Evolutionary conservation across 2,329 filamentous ascomycete genomes (phyloP), one percentile per base, ranked within the genome.

Genomic region (Beauveria varroae): DNA sequence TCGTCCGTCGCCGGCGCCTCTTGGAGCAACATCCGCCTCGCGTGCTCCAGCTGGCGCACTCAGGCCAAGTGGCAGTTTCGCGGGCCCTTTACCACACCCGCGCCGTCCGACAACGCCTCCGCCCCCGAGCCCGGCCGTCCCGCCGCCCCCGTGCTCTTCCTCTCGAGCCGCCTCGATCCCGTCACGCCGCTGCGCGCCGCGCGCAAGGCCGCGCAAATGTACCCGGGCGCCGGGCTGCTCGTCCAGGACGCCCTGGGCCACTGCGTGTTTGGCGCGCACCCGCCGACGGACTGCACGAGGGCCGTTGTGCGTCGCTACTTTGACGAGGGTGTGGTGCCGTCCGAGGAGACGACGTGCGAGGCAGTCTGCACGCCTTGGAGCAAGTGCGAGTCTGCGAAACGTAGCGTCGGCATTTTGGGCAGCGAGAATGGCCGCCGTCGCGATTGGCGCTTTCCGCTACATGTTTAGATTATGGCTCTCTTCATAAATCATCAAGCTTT

Each of bases 101-200:
- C 62, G 34, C 57, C 62, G 10, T 63, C 61, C 10, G 7, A 7
- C 5, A 10, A 62, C 3, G 64, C 69, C 18, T 54, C 72, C 9
- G 41, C 64, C 28, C n/a, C 67, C 2, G 61, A 64, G 2, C 63
- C 64, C 14, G 74, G 69, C 8, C 70, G 65, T 44, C 78, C 79
- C 0, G 68, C 68, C 0, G 74, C 75, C 4, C 78, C 79, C 4
- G 63, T 81, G 28, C 66, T 81, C 30, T 79, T 79, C 66, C 63
- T 81, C 3, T 71, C 74, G 12, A 77, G 75, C 58, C 64, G 70
- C 6, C 70, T 75, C 7, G 79, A 81, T 60, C 79, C 79, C 14
- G 75, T 79, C 12, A 81, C 79, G 28, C 79, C 79, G 5, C 64
- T 76, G 43, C 52, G 54, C 56, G 72, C 62, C 73, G 78, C 68